phyloP scores from a whole-genome alignment of 371 early-diverging fungal species.

The Lichtheimia corymbifera region DNA sequence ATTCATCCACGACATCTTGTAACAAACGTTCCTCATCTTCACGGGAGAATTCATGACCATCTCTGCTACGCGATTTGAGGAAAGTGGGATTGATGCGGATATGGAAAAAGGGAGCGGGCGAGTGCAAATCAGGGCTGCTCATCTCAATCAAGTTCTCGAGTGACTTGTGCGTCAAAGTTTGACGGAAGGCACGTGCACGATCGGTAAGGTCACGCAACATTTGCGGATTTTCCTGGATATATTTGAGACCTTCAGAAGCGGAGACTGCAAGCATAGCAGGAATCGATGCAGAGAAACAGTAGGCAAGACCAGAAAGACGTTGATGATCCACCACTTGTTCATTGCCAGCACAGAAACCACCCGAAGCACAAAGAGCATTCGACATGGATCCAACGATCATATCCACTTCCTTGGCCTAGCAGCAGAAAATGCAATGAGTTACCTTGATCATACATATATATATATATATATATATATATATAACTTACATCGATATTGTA shows the following conservation, averaged over 20 bases:
- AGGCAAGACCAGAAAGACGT: constrained; percentile 91
- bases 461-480: neutral
- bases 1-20: constrained; percentile 86
- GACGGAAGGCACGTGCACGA: constrained; percentile 39
- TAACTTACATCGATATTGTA: constrained; percentile 64
- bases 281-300: constrained; percentile 98
- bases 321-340: constrained; percentile 93
- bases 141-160: constrained; percentile 47
- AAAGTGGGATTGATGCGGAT: constrained; percentile 58
- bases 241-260: constrained; percentile 83
- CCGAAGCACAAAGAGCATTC: constrained; percentile 83
- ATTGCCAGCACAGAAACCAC: constrained; percentile 96
- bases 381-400: constrained; percentile 93
- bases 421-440: neutral
- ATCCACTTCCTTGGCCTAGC: constrained; percentile 81
- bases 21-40: constrained; percentile 67
- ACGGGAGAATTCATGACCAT: constrained; percentile 38
- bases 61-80: constrained; percentile 30
- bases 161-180: constrained; percentile 34
- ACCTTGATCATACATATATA: neutral
- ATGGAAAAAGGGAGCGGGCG: constrained; percentile 69
- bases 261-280: constrained; percentile 95
- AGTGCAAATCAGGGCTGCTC: constrained; percentile 48
- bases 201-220: constrained; percentile 35
- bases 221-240: constrained; percentile 52